phyloP scores from a whole-genome alignment of 768 basidiomycete genomes.

The Boletus sp. region DNA sequence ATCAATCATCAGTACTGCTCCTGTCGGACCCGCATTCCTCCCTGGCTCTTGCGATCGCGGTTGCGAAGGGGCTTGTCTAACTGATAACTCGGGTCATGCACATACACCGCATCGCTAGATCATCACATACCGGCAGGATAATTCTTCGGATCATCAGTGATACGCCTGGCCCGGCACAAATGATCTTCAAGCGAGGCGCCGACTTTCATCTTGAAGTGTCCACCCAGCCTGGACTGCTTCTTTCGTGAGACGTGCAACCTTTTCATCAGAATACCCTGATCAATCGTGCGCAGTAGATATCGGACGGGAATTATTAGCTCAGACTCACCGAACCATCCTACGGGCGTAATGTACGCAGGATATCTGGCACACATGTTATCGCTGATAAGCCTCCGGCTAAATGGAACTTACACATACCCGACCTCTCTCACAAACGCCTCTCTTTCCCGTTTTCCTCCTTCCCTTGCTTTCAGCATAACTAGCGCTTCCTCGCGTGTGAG shows the following conservation, averaged over 20 bases:
- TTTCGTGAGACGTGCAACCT: slow-evolving; percentile 76
- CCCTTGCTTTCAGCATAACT: slow-evolving; percentile 70
- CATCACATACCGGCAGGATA: slow-evolving; percentile 50
- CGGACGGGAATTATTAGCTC: neutral
- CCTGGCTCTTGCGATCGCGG: slow-evolving; percentile 56
- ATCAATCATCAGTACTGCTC: slow-evolving; percentile 92
- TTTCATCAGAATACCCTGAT: slow-evolving; percentile 83
- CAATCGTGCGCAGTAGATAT: neutral
- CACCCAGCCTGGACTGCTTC: slow-evolving; percentile 85
- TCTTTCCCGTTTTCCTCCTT: slow-evolving; percentile 70
- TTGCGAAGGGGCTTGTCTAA: slow-evolving; percentile 43
- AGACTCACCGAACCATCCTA: slow-evolving; percentile 75
- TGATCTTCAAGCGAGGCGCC: slow-evolving; percentile 80
- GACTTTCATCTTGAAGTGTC: slow-evolving; percentile 99
- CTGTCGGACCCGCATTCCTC: slow-evolving; percentile 92
- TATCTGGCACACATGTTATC: slow-evolving; percentile 49
- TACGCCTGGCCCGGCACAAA: slow-evolving; percentile 80
- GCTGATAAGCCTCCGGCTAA: neutral
- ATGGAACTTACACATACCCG: slow-evolving; percentile 42
- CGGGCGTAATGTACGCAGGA: slow-evolving; percentile 89
- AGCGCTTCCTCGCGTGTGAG: slow-evolving; percentile 89
- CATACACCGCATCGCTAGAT: neutral
- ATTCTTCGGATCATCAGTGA: slow-evolving; percentile 87
- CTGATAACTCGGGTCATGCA: neutral
- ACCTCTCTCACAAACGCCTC: slow-evolving; percentile 68